Percentiles rank a stretch among this genome's conserved stretches.
phyloP scores from a whole-genome alignment of 805 yeast species.

The Kodamaea sagamina region DNA sequence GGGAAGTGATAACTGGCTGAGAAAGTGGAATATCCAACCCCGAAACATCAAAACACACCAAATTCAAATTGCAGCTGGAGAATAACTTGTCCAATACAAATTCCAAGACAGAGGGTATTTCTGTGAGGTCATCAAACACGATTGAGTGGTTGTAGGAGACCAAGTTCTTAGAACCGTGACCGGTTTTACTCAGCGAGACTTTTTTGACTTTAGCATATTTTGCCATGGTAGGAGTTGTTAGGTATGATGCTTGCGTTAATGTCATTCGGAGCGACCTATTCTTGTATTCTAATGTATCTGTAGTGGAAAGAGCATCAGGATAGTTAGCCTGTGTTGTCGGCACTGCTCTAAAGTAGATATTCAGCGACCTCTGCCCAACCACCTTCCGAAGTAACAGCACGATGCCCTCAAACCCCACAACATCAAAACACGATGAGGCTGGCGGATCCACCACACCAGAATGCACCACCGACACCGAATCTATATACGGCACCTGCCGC shows the following conservation, averaged over 20 bases:
- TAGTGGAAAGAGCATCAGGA: not conserved
- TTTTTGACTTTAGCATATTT: constrained; percentile 13
- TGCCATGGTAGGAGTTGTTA: constrained; percentile 13
- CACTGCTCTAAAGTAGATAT: constrained; percentile 8
- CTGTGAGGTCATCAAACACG: constrained; percentile 4
- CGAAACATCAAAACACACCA: not conserved
- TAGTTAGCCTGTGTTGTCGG: constrained; percentile 1
- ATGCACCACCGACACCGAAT: constrained; percentile 1
- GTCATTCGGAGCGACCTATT: constrained; percentile 8
- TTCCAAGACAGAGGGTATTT: constrained; percentile 8
- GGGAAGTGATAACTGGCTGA: not conserved
- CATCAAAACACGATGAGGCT: not conserved
- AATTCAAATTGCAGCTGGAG: not conserved
- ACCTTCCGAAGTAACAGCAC: not conserved
- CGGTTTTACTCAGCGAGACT: constrained; percentile 18
- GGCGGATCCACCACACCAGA: not conserved
- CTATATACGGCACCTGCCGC: not conserved
- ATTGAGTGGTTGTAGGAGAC: constrained; percentile 17
- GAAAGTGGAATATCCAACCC: not conserved
- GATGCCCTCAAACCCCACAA: not conserved
- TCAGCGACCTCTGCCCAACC: not conserved
- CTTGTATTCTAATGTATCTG: constrained; percentile 8
- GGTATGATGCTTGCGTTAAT: constrained; percentile 13
- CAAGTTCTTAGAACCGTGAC: constrained; percentile 22
- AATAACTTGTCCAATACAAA: constrained; percentile 9